Evolutionary conservation across 148 eudicot genomes (phyloP), one percentile per base, ranked within the genome.

Genomic region (Suaeda aralocaspica): DNA sequence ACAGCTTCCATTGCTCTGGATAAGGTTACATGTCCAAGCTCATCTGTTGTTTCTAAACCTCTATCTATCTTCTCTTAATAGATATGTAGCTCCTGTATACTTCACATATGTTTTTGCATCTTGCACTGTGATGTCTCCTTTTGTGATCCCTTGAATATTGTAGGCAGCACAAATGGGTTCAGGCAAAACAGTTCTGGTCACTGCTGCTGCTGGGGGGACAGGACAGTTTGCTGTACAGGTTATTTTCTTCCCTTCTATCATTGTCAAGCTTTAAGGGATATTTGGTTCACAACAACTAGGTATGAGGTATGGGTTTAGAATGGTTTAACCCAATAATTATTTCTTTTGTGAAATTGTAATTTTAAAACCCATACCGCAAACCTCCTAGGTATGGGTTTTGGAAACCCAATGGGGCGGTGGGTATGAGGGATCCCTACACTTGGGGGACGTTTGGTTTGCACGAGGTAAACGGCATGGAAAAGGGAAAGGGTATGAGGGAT

Each of bases 221-320:
- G 98, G 98, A 67, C 98, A 93, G 79, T 93, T 93, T 74, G 98
- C 98, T 64, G 97, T 91, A 77, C 98, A 93, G 98, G 98, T 93
- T 75, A 50, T 31, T 61, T 55, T 58, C 26, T 51, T 63, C 45
- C 50, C 55, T 19, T 11, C 12, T 46, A 31, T 31, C n/a, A 33
- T n/a, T n/a, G n/a, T n/a, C n/a, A n/a, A n/a, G n/a, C n/a, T n/a
- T n/a, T n/a, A n/a, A n/a, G n/a, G n/a, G n/a, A n/a, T n/a, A n/a
- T n/a, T n/a, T n/a, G n/a, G n/a, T n/a, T n/a, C n/a, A n/a, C n/a
- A n/a, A n/a, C n/a, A n/a, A n/a, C n/a, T n/a, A n/a, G n/a, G n/a
- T n/a, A n/a, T n/a, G n/a, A n/a, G n/a, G n/a, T n/a, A n/a, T n/a
- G n/a, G n/a, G n/a, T n/a, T n/a, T n/a, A n/a, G n/a, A n/a, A n/a